phyloP scores from a whole-genome alignment of 257 asterid genomes.

The Solanum dulcamara region DNA sequence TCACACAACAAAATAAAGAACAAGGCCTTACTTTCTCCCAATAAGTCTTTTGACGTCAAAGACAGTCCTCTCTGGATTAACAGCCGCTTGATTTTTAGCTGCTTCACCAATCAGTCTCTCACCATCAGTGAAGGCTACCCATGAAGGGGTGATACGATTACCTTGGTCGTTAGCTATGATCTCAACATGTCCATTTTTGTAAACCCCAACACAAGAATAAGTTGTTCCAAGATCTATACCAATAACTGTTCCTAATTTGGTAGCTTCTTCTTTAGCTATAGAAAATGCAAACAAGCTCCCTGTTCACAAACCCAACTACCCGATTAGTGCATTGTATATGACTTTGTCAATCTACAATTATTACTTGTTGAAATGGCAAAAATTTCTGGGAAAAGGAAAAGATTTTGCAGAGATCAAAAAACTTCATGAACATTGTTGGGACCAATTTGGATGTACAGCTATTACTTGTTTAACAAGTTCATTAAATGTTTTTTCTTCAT shows the following conservation, averaged over 20 bases:
- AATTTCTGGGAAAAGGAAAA: background rate
- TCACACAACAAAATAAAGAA: background rate
- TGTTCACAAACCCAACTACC: constrained; percentile 9
- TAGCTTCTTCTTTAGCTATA: constrained; percentile 46
- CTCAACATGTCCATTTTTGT: constrained; percentile 63
- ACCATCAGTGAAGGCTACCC: constrained; percentile 62
- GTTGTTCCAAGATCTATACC: constrained; percentile 77
- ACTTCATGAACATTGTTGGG: background rate
- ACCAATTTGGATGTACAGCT: background rate
- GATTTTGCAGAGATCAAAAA: background rate
- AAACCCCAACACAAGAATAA: constrained; percentile 78
- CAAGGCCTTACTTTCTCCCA: constrained; percentile 49
- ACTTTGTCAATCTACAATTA: background rate
- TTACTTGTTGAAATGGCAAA: background rate
- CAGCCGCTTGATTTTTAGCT: constrained; percentile 66
- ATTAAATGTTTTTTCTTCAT: background rate
- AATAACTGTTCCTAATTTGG: constrained; percentile 57
- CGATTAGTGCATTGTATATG: background rate
- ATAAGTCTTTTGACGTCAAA: constrained; percentile 72
- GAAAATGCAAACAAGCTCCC: constrained; percentile 39
- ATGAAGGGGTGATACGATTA: constrained; percentile 71
- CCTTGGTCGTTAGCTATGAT: constrained; percentile 75
- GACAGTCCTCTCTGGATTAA: constrained; percentile 64
- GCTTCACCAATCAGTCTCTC: constrained; percentile 82
- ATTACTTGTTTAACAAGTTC: background rate